phyloP scores from a whole-genome alignment of 768 basidiomycete species.

The Crepidotus variabilis region DNA sequence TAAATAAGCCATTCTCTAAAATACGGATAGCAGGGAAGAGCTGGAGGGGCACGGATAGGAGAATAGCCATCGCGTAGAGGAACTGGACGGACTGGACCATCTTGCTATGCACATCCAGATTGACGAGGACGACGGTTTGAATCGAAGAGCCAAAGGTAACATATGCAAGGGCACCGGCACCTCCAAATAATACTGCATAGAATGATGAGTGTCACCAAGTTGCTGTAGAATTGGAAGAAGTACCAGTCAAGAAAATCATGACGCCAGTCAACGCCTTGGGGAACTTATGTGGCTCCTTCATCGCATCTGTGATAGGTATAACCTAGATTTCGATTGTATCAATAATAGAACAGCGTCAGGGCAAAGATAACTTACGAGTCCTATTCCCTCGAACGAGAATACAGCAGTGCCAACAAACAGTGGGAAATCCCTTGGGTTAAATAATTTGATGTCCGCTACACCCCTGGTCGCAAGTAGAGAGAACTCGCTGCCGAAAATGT shows the following conservation, averaged over 20 bases:
- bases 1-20: conserved; percentile 93
- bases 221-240: conserved; percentile 1
- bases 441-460: conserved; percentile 74
- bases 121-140: conserved; percentile 92
- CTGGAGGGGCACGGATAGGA: conserved; percentile 89
- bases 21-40: conserved; percentile 98
- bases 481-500: conserved; percentile 87
- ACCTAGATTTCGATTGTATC: conserved; percentile 38
- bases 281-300: conserved; percentile 94
- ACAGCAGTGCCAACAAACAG: conserved; percentile 97
- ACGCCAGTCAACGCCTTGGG: conserved; percentile 84
- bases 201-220: conserved; percentile 1
- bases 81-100: conserved; percentile 90
- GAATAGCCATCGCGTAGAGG: conserved; percentile 88
- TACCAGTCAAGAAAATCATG: conserved; percentile 81
- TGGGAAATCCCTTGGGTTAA: conserved; percentile 88
- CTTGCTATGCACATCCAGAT: conserved; percentile 77
- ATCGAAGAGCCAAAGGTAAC: conserved; percentile 83
- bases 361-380: conserved; percentile 53
- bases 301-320: conserved; percentile 95
- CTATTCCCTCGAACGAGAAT: conserved; percentile 98
- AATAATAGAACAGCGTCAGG: background rate
- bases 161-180: conserved; percentile 84
- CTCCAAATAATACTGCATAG: conserved; percentile 75
- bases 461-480: conserved; percentile 63